Evolutionary conservation across 768 basidiomycete species (phyloP).

Genomic region (Lentinus brumalis): DNA sequence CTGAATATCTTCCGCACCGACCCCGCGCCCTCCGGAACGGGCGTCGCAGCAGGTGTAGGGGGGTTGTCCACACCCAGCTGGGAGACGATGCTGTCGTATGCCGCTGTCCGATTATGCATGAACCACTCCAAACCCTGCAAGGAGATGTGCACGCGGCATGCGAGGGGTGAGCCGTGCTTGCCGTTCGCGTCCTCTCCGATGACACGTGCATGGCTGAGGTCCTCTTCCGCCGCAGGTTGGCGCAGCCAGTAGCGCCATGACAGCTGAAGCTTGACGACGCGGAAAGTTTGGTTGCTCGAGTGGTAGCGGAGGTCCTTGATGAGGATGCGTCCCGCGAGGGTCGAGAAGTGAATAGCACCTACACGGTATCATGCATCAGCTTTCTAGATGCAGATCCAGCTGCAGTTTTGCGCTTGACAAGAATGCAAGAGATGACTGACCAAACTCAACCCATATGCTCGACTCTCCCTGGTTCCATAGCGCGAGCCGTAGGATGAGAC

Average conservation of each 20-base stretch:
- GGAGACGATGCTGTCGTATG: slow-evolving; percentile 84
- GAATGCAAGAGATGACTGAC: slow-evolving; percentile 38
- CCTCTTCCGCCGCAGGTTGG: slow-evolving; percentile 72
- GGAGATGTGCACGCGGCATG: slow-evolving; percentile 81
- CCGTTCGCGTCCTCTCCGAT: slow-evolving; percentile 48
- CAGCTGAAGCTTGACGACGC: slow-evolving; percentile 80
- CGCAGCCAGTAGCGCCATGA: slow-evolving; percentile 97
- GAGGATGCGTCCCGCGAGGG: slow-evolving; percentile 83
- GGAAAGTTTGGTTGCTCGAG: slow-evolving; percentile 89
- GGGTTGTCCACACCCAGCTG: slow-evolving; percentile 56
- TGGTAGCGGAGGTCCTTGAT: slow-evolving; percentile 89
- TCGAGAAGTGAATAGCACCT: slow-evolving; percentile 93
- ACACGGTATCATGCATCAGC: neutral
- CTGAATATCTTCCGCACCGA: slow-evolving; percentile 33
- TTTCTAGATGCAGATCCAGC: slow-evolving; percentile 1
- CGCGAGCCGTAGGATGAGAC: slow-evolving; percentile 63
- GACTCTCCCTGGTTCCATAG: slow-evolving; percentile 79
- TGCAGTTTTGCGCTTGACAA: too few relatives aligned
- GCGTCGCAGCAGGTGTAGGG: slow-evolving; percentile 18
- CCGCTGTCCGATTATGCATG: slow-evolving; percentile 85
- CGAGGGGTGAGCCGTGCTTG: slow-evolving; percentile 37
- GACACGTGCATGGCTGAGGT: slow-evolving; percentile 49
- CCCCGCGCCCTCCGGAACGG: slow-evolving; percentile 12
- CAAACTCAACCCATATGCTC: slow-evolving; percentile 86
- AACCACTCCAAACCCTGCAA: slow-evolving; percentile 92